These are phyloP conservation scores for Aspergillus sergii DNA, from an alignment of 2,329 filamentous ascomycete species.

Conservation along the genomic window DNA sequence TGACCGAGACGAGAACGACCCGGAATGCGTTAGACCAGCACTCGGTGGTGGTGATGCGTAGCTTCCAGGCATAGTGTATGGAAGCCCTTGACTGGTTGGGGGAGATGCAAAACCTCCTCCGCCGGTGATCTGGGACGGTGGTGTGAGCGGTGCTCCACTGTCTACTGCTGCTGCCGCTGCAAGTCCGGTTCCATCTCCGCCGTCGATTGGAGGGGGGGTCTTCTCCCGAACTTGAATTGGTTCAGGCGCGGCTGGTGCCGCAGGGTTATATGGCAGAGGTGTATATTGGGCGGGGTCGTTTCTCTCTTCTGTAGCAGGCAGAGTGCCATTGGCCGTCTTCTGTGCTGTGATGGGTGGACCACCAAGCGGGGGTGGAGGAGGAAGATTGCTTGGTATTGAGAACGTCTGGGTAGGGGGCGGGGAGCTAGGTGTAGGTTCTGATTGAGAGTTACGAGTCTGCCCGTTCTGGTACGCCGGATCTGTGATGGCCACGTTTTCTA, in stretches of 20 bases:
- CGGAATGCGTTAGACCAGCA: slow-evolving; percentile 31
- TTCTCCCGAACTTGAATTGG: slow-evolving; percentile 67
- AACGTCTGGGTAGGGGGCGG: slow-evolving; percentile 22
- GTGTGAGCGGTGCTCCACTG: slow-evolving; percentile 35
- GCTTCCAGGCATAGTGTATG: slow-evolving; percentile 28
- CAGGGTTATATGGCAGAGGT: slow-evolving; percentile 66
- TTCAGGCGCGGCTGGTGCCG: slow-evolving; percentile 66
- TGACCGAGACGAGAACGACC: slow-evolving; percentile 27
- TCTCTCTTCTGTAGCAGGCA: slow-evolving; percentile 23
- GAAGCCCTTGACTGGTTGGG: slow-evolving; percentile 24
- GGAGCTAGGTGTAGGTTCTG: slow-evolving; percentile 25
- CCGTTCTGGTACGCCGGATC: slow-evolving; percentile 52
- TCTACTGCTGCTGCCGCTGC: slow-evolving; percentile 45
- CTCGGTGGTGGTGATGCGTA: slow-evolving; percentile 42
- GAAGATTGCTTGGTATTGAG: slow-evolving; percentile 25
- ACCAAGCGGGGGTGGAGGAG: slow-evolving; percentile 28
- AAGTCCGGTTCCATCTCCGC: slow-evolving; percentile 50
- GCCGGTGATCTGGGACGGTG: slow-evolving; percentile 29
- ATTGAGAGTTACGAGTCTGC: slow-evolving; percentile 43
- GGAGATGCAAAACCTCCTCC: slow-evolving; percentile 25
- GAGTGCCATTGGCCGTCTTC: slow-evolving; percentile 12
- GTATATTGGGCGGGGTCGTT: slow-evolving; percentile 42
- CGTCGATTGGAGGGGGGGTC: slow-evolving; percentile 65
- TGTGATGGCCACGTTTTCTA: slow-evolving; percentile 64
- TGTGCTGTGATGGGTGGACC: slow-evolving; percentile 20